These are phyloP conservation scores for Erodium trifolium DNA, from an alignment of 441 rosid genomes.

Conservation along the genomic window DNA sequence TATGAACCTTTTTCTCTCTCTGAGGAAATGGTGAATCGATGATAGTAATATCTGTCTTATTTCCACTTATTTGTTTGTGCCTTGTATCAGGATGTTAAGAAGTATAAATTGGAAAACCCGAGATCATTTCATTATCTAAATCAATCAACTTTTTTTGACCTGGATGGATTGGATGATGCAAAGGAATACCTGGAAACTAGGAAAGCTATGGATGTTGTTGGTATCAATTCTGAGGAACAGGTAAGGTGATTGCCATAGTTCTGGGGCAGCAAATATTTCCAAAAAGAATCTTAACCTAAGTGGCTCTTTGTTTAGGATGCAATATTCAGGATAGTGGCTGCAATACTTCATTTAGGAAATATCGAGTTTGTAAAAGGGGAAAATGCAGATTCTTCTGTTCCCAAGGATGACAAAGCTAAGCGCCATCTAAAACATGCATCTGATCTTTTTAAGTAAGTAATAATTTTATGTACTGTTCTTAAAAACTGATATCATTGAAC, in stretches of 20 bases:
- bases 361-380: conserved; percentile 70
- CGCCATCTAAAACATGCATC: conserved; percentile 72
- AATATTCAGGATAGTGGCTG: conserved; percentile 90
- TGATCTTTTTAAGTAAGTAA: conserved; percentile 67
- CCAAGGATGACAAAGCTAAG: conserved; percentile 68
- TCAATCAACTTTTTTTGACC: conserved; percentile 55
- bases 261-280: conserved; percentile 4
- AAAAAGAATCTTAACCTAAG: conserved; percentile 21
- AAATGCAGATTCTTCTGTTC: conserved; percentile 66
- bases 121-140: conserved; percentile 71
- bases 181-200: conserved; percentile 64
- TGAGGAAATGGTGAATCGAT: conserved; percentile 9
- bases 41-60: neutral
- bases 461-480: neutral
- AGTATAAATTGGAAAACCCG: conserved; percentile 58
- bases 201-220: conserved; percentile 80
- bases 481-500: neutral
- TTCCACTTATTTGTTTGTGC: neutral
- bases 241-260: conserved; percentile 26
- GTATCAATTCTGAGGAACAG: conserved; percentile 67
- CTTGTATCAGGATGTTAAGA: conserved; percentile 40
- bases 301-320: conserved; percentile 50
- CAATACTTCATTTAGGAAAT: conserved; percentile 93
- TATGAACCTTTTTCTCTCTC: neutral
- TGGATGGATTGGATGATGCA: conserved; percentile 61